Evolutionary conservation across 352 stramenopile genomes (phyloP).

Genomic region (Globisporangium recalcitrans): DNA sequence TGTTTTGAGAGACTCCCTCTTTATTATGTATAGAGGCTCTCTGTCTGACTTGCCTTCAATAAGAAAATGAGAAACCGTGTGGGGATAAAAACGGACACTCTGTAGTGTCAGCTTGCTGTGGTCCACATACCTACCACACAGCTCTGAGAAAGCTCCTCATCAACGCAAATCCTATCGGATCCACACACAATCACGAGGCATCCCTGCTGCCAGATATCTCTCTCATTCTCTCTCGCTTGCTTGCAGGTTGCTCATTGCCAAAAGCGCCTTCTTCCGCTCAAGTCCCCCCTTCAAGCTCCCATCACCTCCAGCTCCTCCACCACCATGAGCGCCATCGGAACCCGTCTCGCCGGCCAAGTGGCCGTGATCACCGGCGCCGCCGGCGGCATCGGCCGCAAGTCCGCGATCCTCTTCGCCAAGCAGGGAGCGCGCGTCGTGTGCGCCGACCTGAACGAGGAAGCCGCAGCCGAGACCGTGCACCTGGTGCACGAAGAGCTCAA

Average conservation of each 20-base stretch:
- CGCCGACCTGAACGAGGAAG: slow-evolving; percentile 70
- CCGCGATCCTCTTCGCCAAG: slow-evolving; percentile 78
- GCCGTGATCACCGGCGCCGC: slow-evolving; percentile 80
- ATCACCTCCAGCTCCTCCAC: not conserved
- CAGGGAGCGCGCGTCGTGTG: slow-evolving; percentile 76
- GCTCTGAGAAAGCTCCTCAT: no score
- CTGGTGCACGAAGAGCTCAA: slow-evolving; percentile 63
- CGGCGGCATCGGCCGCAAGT: slow-evolving; percentile 78
- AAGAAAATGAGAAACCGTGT: no score
- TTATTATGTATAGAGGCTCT: no score
- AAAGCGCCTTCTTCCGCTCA: slow-evolving; percentile 10
- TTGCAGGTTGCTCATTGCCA: not conserved
- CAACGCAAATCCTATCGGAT: no score
- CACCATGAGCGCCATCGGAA: slow-evolving; percentile 48
- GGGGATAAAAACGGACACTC: no score
- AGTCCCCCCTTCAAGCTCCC: not conserved
- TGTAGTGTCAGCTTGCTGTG: no score
- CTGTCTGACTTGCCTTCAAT: no score
- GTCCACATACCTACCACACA: no score
- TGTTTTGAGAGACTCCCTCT: no score
- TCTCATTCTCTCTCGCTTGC: no score
- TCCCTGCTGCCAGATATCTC: no score
- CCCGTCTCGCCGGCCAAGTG: slow-evolving; percentile 63
- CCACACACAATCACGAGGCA: no score
- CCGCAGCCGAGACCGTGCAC: slow-evolving; percentile 53